Evolutionary conservation across 345 rosid species (phyloP).

Genomic region (Excoecaria cochinchinensis): DNA sequence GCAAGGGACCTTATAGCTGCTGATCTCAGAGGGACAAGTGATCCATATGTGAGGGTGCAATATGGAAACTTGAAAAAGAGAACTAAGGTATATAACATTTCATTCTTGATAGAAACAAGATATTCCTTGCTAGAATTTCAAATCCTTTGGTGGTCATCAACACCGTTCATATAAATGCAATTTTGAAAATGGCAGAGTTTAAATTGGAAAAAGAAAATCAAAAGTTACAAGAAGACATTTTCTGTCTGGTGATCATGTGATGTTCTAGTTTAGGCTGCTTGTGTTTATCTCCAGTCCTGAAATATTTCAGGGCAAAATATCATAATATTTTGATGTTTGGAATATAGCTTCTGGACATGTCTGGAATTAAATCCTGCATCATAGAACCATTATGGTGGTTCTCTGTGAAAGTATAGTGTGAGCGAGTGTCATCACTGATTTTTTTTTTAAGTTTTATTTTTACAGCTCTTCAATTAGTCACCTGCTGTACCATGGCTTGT

Average conservation of each 20-base stretch:
- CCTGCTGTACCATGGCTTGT: slow-evolving; percentile 5
- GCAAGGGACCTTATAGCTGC: slow-evolving; percentile 89
- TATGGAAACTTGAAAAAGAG: slow-evolving; percentile 77
- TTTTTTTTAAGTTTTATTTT: background rate
- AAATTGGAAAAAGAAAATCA: background rate
- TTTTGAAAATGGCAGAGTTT: background rate
- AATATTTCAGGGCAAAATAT: background rate
- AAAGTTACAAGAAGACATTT: background rate
- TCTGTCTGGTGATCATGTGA: background rate
- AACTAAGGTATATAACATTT: slow-evolving; percentile 60
- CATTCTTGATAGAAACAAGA: slow-evolving; percentile 3
- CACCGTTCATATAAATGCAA: background rate
- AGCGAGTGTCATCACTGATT: too few species aligned
- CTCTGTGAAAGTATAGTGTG: too few species aligned
- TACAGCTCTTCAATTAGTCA: background rate
- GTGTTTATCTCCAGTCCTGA: background rate
- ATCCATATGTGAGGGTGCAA: slow-evolving; percentile 92
- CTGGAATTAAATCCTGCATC: background rate
- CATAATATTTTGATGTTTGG: background rate
- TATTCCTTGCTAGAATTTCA: background rate
- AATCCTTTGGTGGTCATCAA: background rate
- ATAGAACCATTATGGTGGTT: background rate
- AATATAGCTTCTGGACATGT: background rate
- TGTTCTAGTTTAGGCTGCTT: background rate
- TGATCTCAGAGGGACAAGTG: slow-evolving; percentile 96